phyloP scores from a whole-genome alignment of 2,329 filamentous ascomycete species.

The Aspergillus sp. region DNA sequence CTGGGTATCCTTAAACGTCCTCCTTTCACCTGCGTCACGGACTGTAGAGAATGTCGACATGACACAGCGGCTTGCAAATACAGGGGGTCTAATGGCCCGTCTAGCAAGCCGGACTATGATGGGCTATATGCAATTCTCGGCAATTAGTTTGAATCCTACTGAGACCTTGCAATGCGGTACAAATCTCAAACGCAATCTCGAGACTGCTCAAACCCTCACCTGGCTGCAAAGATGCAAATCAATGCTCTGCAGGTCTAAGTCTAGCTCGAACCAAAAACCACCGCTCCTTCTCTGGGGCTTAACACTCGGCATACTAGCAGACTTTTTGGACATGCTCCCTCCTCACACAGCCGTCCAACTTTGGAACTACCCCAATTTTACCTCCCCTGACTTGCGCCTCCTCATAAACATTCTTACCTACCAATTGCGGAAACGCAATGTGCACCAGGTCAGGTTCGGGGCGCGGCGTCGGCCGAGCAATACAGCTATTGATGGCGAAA shows the following conservation, averaged over 20 bases:
- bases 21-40: slow-evolving; percentile 60
- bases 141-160: slow-evolving; percentile 61
- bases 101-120: slow-evolving; percentile 57
- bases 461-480: slow-evolving; percentile 32
- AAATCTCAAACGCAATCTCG: slow-evolving; percentile 50
- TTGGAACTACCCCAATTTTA: slow-evolving; percentile 70
- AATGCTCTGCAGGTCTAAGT: slow-evolving; percentile 32
- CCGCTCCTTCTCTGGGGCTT: slow-evolving; percentile 68
- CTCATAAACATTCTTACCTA: slow-evolving; percentile 62
- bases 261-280: slow-evolving; percentile 29
- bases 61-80: slow-evolving; percentile 59
- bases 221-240: slow-evolving; percentile 27
- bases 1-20: slow-evolving; percentile 65
- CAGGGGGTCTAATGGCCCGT: slow-evolving; percentile 55
- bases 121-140: slow-evolving; percentile 68
- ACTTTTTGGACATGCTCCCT: slow-evolving; percentile 68
- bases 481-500: slow-evolving; percentile 35
- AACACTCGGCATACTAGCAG: slow-evolving; percentile 65
- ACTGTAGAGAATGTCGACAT: slow-evolving; percentile 65
- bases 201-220: slow-evolving; percentile 25
- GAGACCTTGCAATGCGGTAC: slow-evolving; percentile 60
- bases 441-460: slow-evolving; percentile 32
- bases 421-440: slow-evolving; percentile 55
- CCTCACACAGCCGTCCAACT: slow-evolving; percentile 60
- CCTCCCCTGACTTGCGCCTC: slow-evolving; percentile 59